A percentile compares a stretch with the other conserved stretches of the same genome.
Conservation (phyloP, 495 filamentous ascomycete genomes). For the Lindgomyces ingoldianus region DNA sequence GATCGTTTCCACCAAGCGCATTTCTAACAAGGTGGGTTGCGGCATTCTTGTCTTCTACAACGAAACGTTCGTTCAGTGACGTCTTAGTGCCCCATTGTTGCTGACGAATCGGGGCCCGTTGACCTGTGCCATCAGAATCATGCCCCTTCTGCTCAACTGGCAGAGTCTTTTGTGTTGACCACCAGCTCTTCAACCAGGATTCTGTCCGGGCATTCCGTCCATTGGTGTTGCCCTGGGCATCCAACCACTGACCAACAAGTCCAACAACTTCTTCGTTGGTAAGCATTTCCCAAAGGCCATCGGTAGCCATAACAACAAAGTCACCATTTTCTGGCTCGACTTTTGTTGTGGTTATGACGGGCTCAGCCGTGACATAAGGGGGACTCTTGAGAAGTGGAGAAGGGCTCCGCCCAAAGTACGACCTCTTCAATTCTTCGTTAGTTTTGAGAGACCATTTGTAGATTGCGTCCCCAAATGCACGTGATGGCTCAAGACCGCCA, state of each 20-base stretch:
- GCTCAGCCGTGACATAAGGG: slow-evolving; percentile 97
- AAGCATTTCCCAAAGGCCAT: slow-evolving; percentile 98
- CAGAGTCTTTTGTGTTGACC: slow-evolving; percentile 47
- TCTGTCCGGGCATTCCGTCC: slow-evolving; percentile 35
- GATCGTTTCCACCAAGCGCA: slow-evolving; percentile 89
- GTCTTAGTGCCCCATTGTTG: slow-evolving; percentile 72
- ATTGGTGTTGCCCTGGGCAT: slow-evolving; percentile 52
- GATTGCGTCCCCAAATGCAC: slow-evolving; percentile 92
- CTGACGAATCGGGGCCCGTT: slow-evolving; percentile 77
- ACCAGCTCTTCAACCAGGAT: slow-evolving; percentile 61
- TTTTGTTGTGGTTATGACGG: slow-evolving; percentile 91
- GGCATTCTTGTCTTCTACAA: slow-evolving; percentile 93
- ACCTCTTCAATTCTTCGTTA: slow-evolving; percentile 73
- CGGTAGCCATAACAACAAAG: slow-evolving; percentile 94
- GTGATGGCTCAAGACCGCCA: slow-evolving; percentile 84
- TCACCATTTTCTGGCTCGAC: slow-evolving; percentile 88
- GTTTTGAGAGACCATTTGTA: slow-evolving; percentile 94
- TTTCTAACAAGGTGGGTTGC: slow-evolving; percentile 96
- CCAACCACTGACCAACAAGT: slow-evolving; percentile 94
- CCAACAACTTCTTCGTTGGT: slow-evolving; percentile 98
- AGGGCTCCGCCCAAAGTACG: slow-evolving; percentile 81
- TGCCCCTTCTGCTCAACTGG: slow-evolving; percentile 59
- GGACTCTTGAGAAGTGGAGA: slow-evolving; percentile 78
- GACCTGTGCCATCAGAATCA: slow-evolving; percentile 38
- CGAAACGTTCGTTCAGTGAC: slow-evolving; percentile 72